Evolutionary conservation across 2,329 filamentous ascomycete species (phyloP).

Genomic region (Penicillium fuscoglaucum): DNA sequence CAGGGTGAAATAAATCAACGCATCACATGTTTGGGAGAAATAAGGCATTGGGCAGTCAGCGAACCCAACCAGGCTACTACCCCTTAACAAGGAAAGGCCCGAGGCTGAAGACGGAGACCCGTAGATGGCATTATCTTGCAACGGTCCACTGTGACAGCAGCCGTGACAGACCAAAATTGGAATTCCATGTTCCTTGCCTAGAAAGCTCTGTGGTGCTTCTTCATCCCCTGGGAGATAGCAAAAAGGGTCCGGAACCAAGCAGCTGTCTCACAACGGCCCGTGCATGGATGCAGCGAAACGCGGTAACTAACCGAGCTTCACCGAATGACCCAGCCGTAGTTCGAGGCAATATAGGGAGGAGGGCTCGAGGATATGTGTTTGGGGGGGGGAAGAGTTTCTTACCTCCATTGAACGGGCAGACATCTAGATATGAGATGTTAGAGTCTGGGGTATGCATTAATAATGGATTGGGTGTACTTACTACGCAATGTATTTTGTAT

Average conservation of each 20-base stretch:
- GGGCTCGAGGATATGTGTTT: not conserved
- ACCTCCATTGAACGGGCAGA: constrained; percentile 12
- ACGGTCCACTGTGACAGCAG: not conserved
- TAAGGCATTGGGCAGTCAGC: constrained; percentile 6
- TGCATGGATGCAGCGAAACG: constrained; percentile 11
- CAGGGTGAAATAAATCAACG: not conserved
- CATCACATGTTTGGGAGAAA: constrained; percentile 13
- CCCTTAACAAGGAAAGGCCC: not conserved
- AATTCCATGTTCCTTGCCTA: not conserved
- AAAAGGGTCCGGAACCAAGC: constrained; percentile 14
- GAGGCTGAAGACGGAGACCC: constrained; percentile 3
- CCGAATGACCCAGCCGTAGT: constrained; percentile 3
- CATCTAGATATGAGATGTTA: constrained; percentile 4
- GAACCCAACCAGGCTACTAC: not conserved
- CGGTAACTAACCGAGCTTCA: constrained; percentile 9
- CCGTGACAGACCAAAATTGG: not conserved
- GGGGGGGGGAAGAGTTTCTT: not conserved
- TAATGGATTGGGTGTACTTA: not conserved
- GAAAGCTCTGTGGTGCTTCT: constrained; percentile 1
- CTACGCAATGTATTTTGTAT: constrained; percentile 1
- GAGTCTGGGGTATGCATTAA: not conserved
- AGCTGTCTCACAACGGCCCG: constrained; percentile 22
- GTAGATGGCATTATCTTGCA: not conserved
- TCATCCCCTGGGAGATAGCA: constrained; percentile 3
- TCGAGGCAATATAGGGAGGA: not conserved